phyloP scores from a whole-genome alignment of 2,329 filamentous ascomycete genomes.

The Bipolaris sorokiniana region DNA sequence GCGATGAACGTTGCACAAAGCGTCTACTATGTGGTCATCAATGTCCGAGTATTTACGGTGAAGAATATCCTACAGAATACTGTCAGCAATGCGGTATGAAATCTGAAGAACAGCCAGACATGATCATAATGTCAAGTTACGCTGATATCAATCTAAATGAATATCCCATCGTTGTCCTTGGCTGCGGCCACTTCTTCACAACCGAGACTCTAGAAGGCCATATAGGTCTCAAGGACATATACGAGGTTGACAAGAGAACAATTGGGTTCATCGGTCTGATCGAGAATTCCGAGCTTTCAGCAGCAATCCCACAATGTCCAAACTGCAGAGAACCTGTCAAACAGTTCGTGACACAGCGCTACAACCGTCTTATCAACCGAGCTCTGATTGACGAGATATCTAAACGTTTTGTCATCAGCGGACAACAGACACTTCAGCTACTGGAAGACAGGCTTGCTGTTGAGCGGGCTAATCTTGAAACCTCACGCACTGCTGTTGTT shows the following conservation, averaged over 20 bases:
- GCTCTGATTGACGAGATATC: constrained; percentile 49
- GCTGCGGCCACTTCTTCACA: constrained; percentile 43
- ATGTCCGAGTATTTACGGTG: constrained; percentile 43
- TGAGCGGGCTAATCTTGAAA: constrained; percentile 28
- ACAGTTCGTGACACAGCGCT: constrained; percentile 45
- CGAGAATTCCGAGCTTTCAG: constrained; percentile 32
- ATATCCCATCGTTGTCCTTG: constrained; percentile 34
- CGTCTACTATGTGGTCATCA: constrained; percentile 39
- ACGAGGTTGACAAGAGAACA: constrained; percentile 14
- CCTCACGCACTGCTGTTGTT: constrained; percentile 12
- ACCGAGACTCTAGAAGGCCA: constrained; percentile 38
- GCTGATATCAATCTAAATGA: constrained; percentile 38
- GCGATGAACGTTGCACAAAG: constrained; percentile 36
- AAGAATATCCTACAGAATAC: constrained; percentile 30
- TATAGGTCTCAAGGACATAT: constrained; percentile 37
- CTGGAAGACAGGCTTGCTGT: constrained; percentile 25
- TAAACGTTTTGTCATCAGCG: constrained; percentile 46
- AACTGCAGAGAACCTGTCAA: constrained; percentile 41
- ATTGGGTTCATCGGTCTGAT: constrained; percentile 33
- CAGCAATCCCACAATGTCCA: constrained; percentile 41
- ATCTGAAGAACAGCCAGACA: constrained; percentile 30
- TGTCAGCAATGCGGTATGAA: constrained; percentile 35
- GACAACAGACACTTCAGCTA: constrained; percentile 33
- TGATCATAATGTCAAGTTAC: constrained; percentile 34
- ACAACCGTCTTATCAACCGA: constrained; percentile 48